A percentile compares a stretch with the other conserved stretches of the same genome.
Conservation (phyloP, 768 basidiomycete species). For the Cystofilobasidium macerans region DNA sequence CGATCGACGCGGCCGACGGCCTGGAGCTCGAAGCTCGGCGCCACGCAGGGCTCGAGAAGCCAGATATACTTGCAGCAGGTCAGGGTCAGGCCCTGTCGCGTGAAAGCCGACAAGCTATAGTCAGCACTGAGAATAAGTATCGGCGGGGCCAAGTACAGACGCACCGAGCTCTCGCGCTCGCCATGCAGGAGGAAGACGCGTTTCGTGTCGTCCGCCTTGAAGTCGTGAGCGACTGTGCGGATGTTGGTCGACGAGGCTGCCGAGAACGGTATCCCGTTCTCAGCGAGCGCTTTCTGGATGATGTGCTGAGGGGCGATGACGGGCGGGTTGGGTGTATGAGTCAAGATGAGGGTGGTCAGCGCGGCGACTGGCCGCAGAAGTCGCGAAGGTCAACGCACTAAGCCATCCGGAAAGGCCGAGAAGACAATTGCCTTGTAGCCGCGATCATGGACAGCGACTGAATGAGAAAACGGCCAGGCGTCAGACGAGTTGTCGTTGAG, state of each 20-base stretch:
- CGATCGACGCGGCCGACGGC: conserved; percentile 22
- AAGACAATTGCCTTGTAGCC: conserved; percentile 19
- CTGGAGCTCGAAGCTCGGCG: conserved; percentile 20
- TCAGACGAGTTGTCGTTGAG: not conserved
- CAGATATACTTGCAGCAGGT: conserved; percentile 18
- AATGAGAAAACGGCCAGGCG: not conserved
- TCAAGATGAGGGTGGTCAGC: not conserved
- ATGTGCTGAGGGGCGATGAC: not conserved
- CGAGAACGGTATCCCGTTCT: conserved; percentile 15
- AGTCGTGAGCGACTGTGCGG: conserved; percentile 4
- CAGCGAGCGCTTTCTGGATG: conserved; percentile 1
- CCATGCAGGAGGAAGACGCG: conserved; percentile 11
- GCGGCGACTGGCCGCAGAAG: not conserved
- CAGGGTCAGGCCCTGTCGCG: conserved; percentile 15
- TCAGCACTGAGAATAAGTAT: not conserved
- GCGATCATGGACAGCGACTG: conserved; percentile 5
- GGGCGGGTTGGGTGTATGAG: too few species aligned
- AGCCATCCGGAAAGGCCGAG: conserved; percentile 10
- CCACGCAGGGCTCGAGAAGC: conserved; percentile 8
- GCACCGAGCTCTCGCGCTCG: conserved; percentile 8
- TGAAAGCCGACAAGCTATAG: not conserved
- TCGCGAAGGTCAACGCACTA: not conserved
- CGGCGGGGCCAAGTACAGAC: not conserved
- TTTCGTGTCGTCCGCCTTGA: conserved; percentile 5
- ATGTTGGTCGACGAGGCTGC: not conserved